Base-by-base conservation (phyloP, 805 yeast genomes). In the Pichia nakasei region DNA sequence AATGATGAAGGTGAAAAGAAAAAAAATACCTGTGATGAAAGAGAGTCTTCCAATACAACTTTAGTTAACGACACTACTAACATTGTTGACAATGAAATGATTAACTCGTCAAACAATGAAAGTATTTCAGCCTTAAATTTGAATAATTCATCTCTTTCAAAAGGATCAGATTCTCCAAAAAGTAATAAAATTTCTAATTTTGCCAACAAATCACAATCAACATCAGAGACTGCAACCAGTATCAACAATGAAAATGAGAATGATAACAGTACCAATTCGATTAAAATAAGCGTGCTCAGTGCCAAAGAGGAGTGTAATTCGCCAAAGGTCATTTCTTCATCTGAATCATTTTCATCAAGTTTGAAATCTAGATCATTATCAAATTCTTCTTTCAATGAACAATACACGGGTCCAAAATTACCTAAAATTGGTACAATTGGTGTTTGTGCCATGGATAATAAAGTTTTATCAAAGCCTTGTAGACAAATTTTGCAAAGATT, bases 391-490 rank as follows among this genome's bases (percentile, higher is more conserved):
- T 17, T 46, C 5, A 26, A 11, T 15, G 52, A 49, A 4, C n/a
- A 33, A 11, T 42, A 48, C n/a, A 64, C 64, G 9, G 70, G 73
- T 11, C 75, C 80, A 4, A 71, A 72, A 49, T 56, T 80, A 41
- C 86, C 85, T 4, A 78, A 74, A 51, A 78, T 89, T 50, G 97
- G 98, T 34, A 89, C 86, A 52, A 86, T 93, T 53, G 99, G 99
- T 42, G 96, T 93, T 2, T 93, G 99, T 66, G 99, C 99, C 11
- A 89, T 93, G 97, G 99, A 93, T 63, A 82, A 89, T 47, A 93
- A 93, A 63, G 98, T 89, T 2, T 73, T 95, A 57, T 83, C 95
- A 37, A 93, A 93, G 66, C 98, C 99, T 2, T 91, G 97, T 59
- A 71, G 97, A 47, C 85, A 85, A 48, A 93, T 93, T 51, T 69